phyloP scores from a whole-genome alignment of 2,329 filamentous ascomycete species.

The Diplodia sapinea region DNA sequence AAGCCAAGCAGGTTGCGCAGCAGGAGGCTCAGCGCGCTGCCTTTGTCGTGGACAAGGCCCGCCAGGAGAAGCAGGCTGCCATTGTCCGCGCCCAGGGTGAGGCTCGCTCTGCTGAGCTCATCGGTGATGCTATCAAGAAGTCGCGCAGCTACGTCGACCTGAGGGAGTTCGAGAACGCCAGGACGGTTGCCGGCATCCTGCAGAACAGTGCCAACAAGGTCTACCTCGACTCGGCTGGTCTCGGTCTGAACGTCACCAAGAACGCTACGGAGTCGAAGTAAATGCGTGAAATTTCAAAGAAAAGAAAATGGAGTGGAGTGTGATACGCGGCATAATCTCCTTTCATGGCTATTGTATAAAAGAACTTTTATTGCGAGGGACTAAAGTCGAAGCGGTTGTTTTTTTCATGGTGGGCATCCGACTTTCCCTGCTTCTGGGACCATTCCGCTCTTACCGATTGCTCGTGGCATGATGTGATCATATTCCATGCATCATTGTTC shows the following conservation, averaged over 20 bases:
- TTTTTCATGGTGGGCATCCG: background rate
- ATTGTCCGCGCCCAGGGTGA: slow-evolving; percentile 99
- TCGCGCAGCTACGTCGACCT: slow-evolving; percentile 94
- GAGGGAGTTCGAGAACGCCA: slow-evolving; percentile 96
- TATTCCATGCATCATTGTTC: slow-evolving; percentile 19
- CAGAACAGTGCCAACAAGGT: slow-evolving; percentile 93
- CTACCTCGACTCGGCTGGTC: slow-evolving; percentile 86
- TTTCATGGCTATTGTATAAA: slow-evolving; percentile 28
- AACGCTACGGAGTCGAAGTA: slow-evolving; percentile 43
- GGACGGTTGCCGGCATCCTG: slow-evolving; percentile 83
- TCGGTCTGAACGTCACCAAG: slow-evolving; percentile 82
- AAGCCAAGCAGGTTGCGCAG: slow-evolving; percentile 73
- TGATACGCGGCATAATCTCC: slow-evolving; percentile 15
- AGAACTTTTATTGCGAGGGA: background rate
- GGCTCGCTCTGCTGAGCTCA: slow-evolving; percentile 94
- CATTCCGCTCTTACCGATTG: slow-evolving; percentile 15
- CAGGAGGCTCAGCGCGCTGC: slow-evolving; percentile 97
- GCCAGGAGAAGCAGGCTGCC: slow-evolving; percentile 99
- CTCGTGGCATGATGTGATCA: slow-evolving; percentile 31
- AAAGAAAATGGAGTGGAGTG: slow-evolving; percentile 4
- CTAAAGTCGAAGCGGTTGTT: slow-evolving; percentile 9
- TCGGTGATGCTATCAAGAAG: slow-evolving; percentile 99
- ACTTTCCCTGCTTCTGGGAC: background rate
- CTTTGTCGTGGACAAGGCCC: slow-evolving; percentile 97
- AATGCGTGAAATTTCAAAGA: background rate